Base-by-base conservation (phyloP, 139 green algal species). In the Pleodorina starrii region DNA sequence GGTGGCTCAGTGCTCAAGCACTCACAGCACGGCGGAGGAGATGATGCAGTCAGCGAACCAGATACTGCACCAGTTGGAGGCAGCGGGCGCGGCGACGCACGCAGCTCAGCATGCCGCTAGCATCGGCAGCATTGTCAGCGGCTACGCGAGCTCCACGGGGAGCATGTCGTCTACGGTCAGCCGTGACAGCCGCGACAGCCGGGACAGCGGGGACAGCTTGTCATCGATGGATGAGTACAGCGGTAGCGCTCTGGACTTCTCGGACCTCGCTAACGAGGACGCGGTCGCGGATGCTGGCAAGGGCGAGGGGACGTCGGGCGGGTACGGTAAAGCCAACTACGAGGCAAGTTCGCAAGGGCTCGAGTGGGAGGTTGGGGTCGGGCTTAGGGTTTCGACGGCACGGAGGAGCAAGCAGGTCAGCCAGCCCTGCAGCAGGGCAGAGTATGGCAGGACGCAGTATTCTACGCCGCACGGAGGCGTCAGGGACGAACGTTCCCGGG, bases 11-110 rank as follows among this genome's bases (percentile, higher is more conserved):
- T 69, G 82, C 23, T 36, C 63, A 17, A 88, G 54, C 78, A 57
- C 36, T 9, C 46, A 63, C 21, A 54, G 66, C 82, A 88, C 63
- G 12, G 82, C 82, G 3, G 5, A 87, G 21, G 81, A 87, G 19
- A 87, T 87, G 81, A 48, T 87, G 60, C 82, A 88, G 63, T 79
- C 82, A 6, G 82, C 63, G 1, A 88, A 88, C 82, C 82, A 88
- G 32, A 88, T 88, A 79, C 32, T 88, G 44, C 44, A 79, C 32
- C 82, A 88, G 32, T 32, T 88, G 35, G 82, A 88, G 25, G 66
- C 82, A 7, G 63, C 82, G 11, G 46, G 46, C 3, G 82, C 82
- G 4, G 82, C 82, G 44, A 88, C 82, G 16, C n/a, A 68, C n/a
- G 82, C 82, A 32, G 80, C 80, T 14, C 36, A 46, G 9, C 27